These are phyloP conservation scores for Rutstroemia sp. DNA, from an alignment of 2,329 filamentous ascomycete genomes.

Conservation along the genomic window DNA sequence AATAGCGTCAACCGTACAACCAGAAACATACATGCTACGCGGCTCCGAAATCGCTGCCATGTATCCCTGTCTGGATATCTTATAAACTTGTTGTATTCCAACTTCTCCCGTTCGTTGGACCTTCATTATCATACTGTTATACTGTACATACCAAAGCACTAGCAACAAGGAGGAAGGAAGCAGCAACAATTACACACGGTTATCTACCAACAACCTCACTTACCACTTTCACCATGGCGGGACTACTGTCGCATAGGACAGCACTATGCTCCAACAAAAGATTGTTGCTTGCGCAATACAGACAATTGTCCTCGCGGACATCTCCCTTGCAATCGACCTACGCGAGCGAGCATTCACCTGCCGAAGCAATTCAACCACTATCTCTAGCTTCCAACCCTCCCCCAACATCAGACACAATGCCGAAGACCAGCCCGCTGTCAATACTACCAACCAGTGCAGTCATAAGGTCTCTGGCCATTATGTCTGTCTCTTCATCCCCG, in stretches of 20 bases:
- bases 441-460: slow-evolving; percentile 60
- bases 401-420: slow-evolving; percentile 7
- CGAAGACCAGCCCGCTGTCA: slow-evolving; percentile 43
- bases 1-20: no score
- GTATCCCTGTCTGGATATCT: no score
- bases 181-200: background rate
- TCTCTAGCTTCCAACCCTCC: background rate
- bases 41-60: no score
- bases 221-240: background rate
- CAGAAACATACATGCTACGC: no score
- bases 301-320: slow-evolving; percentile 22
- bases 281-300: background rate
- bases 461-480: slow-evolving; percentile 62
- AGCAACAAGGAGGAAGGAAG: background rate
- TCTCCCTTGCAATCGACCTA: slow-evolving; percentile 12
- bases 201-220: background rate
- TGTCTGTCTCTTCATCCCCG: slow-evolving; percentile 61
- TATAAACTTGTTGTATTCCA: no score
- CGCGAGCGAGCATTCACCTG: slow-evolving; percentile 9
- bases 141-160: no score
- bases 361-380: slow-evolving; percentile 7
- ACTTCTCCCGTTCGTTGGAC: no score
- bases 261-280: background rate
- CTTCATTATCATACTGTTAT: no score
- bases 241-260: background rate